Conservation (phyloP, 257 asterid genomes). For the Capsicum pubescens region DNA sequence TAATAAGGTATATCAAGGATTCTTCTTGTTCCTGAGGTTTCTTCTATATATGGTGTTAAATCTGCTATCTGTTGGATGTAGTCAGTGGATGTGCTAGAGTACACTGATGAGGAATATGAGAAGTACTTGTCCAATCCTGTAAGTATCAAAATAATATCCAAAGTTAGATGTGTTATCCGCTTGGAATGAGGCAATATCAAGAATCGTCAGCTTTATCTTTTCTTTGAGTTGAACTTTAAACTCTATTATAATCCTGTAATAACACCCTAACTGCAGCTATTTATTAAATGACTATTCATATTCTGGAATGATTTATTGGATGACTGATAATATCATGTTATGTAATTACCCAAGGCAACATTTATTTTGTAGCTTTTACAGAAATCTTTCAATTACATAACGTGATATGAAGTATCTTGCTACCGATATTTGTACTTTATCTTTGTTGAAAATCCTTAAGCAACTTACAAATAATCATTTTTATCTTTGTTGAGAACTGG, state of each 20-base stretch:
- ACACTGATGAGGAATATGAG: slow-evolving; percentile 94
- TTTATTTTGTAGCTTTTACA: slow-evolving; percentile 11
- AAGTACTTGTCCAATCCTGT: slow-evolving; percentile 79
- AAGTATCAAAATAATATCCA: slow-evolving; percentile 38
- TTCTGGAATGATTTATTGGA: background rate
- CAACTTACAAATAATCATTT: background rate
- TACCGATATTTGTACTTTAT: background rate
- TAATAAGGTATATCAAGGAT: slow-evolving; percentile 66
- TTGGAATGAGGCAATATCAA: background rate
- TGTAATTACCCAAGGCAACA: background rate
- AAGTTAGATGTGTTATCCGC: slow-evolving; percentile 2
- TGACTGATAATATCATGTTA: background rate
- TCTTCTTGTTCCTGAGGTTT: slow-evolving; percentile 27
- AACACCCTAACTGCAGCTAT: background rate
- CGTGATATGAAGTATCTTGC: background rate
- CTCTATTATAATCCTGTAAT: background rate
- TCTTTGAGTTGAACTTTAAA: background rate
- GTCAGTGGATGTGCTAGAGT: slow-evolving; percentile 89
- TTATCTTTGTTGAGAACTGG: slow-evolving; percentile 4
- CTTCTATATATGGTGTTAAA: slow-evolving; percentile 29
- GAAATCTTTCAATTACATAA: slow-evolving; percentile 15
- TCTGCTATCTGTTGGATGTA: slow-evolving; percentile 42
- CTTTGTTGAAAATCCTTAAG: slow-evolving; percentile 11
- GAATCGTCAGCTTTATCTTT: background rate
- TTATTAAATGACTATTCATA: slow-evolving; percentile 14